phyloP scores from a whole-genome alignment of 2,329 filamentous ascomycete species.

The Alternaria dauci region DNA sequence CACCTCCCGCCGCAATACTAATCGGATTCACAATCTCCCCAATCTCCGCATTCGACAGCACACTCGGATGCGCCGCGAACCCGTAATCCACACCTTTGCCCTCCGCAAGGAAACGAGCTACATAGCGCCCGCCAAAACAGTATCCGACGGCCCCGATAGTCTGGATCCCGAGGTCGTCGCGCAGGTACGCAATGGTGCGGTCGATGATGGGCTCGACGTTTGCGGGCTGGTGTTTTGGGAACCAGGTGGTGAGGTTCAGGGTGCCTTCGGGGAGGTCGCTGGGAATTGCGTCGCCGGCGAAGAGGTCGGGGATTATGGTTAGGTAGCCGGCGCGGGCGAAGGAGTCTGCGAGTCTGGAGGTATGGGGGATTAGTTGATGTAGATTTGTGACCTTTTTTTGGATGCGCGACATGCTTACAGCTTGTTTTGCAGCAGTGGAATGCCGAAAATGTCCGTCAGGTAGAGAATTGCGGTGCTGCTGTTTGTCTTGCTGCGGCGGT shows the following conservation, averaged over 20 bases:
- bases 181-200: slow-evolving; percentile 64
- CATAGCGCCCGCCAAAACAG: slow-evolving; percentile 80
- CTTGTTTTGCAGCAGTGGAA: slow-evolving; percentile 44
- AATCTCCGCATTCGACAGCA: slow-evolving; percentile 72
- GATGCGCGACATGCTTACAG: slow-evolving; percentile 12
- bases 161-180: slow-evolving; percentile 62
- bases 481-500: slow-evolving; percentile 15
- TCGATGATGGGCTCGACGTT: slow-evolving; percentile 60
- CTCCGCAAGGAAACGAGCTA: slow-evolving; percentile 67
- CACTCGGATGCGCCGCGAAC: slow-evolving; percentile 75
- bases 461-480: slow-evolving; percentile 43
- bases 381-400: background rate
- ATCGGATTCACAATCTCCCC: slow-evolving; percentile 69
- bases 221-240: slow-evolving; percentile 54
- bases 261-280: slow-evolving; percentile 67
- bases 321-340: slow-evolving; percentile 46
- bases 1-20: slow-evolving; percentile 67
- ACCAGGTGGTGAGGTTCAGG: slow-evolving; percentile 64
- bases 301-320: slow-evolving; percentile 48
- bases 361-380: background rate
- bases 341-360: slow-evolving; percentile 39
- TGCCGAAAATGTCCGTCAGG: slow-evolving; percentile 49
- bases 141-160: slow-evolving; percentile 73
- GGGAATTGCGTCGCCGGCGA: slow-evolving; percentile 41
- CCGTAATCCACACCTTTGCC: slow-evolving; percentile 67